Conservation (phyloP, 169 alveolate species). For the Eimeria falciformis region DNA sequence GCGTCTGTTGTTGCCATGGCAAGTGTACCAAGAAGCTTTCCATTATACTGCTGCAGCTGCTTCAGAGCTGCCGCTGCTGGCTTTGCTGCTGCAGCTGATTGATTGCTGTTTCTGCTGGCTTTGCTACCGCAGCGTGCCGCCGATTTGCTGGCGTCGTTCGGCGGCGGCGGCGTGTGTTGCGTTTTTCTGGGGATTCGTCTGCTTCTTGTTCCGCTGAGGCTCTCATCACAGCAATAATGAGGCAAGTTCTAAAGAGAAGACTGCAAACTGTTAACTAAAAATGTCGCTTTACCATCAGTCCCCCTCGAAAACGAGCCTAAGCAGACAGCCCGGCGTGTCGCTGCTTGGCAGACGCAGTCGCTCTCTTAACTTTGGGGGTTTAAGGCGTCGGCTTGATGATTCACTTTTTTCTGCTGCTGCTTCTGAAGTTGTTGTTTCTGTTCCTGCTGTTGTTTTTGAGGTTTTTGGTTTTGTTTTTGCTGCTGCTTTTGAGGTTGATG, state of each 20-base stretch:
- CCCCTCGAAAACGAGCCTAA: neutral
- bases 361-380: no score
- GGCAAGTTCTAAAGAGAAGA: neutral
- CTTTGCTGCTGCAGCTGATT: neutral
- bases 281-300: no score
- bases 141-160: conserved; percentile 55
- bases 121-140: conserved; percentile 42
- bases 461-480: neutral
- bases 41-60: no score
- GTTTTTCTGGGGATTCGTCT: conserved; percentile 61
- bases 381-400: no score
- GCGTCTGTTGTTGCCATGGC: neutral
- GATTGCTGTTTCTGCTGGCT: no score
- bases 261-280: no score
- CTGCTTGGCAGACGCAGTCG: no score
- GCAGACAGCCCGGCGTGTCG: no score
- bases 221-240: conserved; percentile 51
- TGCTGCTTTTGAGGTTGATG: neutral
- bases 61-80: neutral
- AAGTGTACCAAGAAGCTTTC: no score
- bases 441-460: neutral
- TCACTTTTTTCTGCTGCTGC: no score
- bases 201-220: conserved; percentile 47
- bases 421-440: neutral
- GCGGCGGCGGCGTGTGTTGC: conserved; percentile 63